Percentiles rank a stretch among this genome's conserved stretches.
Conservation (phyloP, 257 asterid genomes). For the Salvia hispanica region DNA sequence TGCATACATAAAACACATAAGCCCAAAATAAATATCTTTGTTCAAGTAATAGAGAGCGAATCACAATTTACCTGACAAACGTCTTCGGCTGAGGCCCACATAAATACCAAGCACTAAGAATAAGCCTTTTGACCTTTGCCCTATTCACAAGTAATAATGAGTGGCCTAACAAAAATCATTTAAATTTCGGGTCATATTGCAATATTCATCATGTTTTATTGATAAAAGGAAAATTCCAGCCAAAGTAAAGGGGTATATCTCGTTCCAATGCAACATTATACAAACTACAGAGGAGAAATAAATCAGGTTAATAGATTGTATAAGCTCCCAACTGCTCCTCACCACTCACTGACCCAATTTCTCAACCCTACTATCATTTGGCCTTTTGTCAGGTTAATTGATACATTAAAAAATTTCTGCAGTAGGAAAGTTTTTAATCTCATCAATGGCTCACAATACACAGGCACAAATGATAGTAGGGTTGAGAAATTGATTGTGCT, state of each 20-base stretch:
- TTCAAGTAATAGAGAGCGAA: too few relatives aligned
- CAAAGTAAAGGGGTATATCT: neutral
- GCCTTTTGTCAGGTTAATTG: too few relatives aligned
- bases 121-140: too few relatives aligned
- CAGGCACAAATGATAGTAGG: neutral
- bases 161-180: neutral
- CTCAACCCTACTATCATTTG: too few relatives aligned
- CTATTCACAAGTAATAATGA: neutral
- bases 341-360: neutral
- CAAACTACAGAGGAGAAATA: neutral
- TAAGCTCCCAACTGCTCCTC: neutral
- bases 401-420: too few relatives aligned
- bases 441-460: slow-evolving; percentile 20
- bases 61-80: too few relatives aligned
- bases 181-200: too few relatives aligned
- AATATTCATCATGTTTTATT: neutral
- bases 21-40: too few relatives aligned
- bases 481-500: neutral
- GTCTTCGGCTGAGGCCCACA: too few relatives aligned
- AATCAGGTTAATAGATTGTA: too few relatives aligned
- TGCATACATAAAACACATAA: neutral
- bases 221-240: neutral
- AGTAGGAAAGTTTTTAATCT: neutral
- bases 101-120: too few relatives aligned
- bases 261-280: neutral